Evolutionary conservation across 2,329 filamentous ascomycete genomes (phyloP).

Genomic region (Dendryphion nanum): DNA sequence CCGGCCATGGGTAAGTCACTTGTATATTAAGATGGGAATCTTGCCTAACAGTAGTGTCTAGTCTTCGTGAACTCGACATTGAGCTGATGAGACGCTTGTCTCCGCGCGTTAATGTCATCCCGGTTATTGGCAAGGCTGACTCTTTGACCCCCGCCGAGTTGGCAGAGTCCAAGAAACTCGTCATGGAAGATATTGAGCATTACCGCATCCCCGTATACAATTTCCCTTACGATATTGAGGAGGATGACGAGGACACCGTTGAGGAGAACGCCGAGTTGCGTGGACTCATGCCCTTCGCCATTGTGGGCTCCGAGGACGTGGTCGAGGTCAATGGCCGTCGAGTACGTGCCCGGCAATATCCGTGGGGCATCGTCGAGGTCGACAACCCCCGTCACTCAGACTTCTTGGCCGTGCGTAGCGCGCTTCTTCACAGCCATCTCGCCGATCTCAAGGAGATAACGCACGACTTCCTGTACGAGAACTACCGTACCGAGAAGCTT

Average conservation of each 20-base stretch:
- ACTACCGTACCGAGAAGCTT: conserved; percentile 99
- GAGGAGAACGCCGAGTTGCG: conserved; percentile 98
- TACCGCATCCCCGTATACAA: conserved; percentile 99
- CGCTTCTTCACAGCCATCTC: conserved; percentile 94
- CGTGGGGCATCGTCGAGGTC: conserved; percentile 98
- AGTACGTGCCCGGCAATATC: conserved; percentile 94
- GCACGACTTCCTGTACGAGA: conserved; percentile 99
- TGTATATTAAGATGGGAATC: background rate
- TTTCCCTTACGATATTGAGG: conserved; percentile 99
- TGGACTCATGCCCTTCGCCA: conserved; percentile 97
- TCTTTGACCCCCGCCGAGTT: conserved; percentile 94
- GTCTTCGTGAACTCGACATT: conserved; percentile 97
- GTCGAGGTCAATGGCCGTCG: conserved; percentile 91
- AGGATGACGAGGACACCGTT: conserved; percentile 98
- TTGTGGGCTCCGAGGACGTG: conserved; percentile 94
- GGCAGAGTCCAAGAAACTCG: conserved; percentile 98
- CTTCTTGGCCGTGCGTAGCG: conserved; percentile 95
- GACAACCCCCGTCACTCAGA: conserved; percentile 99
- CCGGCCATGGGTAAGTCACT: conserved; percentile 76
- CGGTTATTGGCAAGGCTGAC: conserved; percentile 97
- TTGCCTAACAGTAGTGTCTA: conserved; percentile 32
- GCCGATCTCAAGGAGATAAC: conserved; percentile 99
- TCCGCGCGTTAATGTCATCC: conserved; percentile 97
- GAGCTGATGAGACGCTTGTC: conserved; percentile 99
- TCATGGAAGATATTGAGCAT: conserved; percentile 99